Base-by-base conservation (phyloP, 306 rosid species). In the Dalbergia cultrata region DNA sequence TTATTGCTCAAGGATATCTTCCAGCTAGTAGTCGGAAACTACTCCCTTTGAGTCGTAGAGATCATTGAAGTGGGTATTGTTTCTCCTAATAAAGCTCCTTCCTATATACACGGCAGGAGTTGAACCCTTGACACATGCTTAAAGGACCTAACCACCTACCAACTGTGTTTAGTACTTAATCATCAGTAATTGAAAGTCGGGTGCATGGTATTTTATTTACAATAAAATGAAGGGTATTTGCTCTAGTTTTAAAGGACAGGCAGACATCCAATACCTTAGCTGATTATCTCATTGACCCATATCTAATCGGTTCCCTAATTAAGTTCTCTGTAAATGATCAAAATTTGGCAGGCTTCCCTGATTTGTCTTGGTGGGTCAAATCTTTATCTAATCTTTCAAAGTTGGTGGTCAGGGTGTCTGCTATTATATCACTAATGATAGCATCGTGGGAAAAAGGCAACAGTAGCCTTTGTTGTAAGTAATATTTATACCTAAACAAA, bases 301-400 rank as follows among this genome's bases (percentile, higher is more conserved):
- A 72, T 67, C 64, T 35, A 66, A 64, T 39, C 6, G 13, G 17
- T 31, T n/a, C 49, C 67, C 54, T 22, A 33, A 61, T 22, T 13
- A 26, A 35, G 26, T 37, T 70, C 9, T 76, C 10, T 41, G 18
- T 52, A 60, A 49, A 72, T 73, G 19, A 41, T 49, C 76, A 22
- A 19, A 44, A 50, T 74, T 71, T 39, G 43, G 60, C 74, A 47
- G 65, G 70, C 65, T 66, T 54, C 34, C 26, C 26, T 37, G 18
- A 14, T 41, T 67, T 66, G 53, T 66, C 66, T 35, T 35, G 60
- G 75, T 21, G 75, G 86, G 60, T 70, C 84, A 26, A 50, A 49
- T 9, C 7, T 34, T 21, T 62, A 52, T 73, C 61, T 22, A 21
- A 26, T 45, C 13, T 37, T 31, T 75, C 11, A 52, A 81, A 75